Conservation (phyloP, 2,329 filamentous ascomycete genomes). For the Colletotrichum abscissum region DNA sequence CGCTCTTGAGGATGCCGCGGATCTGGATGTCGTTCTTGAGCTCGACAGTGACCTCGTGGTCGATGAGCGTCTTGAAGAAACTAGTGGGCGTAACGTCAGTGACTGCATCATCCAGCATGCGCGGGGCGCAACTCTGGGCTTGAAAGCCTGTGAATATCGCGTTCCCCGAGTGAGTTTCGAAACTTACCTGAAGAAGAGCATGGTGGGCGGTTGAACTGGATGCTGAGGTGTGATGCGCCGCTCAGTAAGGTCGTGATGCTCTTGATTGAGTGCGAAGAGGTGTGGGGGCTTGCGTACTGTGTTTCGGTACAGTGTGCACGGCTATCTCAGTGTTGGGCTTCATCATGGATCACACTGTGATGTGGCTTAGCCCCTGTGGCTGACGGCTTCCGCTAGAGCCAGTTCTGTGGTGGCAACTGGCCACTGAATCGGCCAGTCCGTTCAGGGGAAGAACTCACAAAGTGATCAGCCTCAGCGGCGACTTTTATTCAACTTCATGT, state of each 20-base stretch:
- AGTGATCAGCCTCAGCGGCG: not conserved
- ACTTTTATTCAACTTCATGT: not conserved
- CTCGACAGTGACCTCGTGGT: conserved; percentile 96
- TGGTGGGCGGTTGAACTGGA: conserved; percentile 41
- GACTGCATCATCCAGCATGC: not conserved
- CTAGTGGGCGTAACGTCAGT: conserved; percentile 54
- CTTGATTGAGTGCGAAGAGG: conserved; percentile 15
- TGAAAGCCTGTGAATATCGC: not conserved
- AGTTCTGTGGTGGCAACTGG: conserved; percentile 13
- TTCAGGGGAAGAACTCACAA: conserved; percentile 3
- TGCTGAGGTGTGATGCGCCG: conserved; percentile 22
- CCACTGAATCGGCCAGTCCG: conserved; percentile 11
- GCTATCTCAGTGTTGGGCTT: not conserved
- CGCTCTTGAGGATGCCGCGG: conserved; percentile 93
- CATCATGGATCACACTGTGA: not conserved
- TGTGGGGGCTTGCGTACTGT: conserved; percentile 17
- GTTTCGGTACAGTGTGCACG: not conserved
- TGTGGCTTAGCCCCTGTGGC: conserved; percentile 12
- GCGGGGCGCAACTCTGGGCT: not conserved
- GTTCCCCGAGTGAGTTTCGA: not conserved
- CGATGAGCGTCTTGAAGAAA: conserved; percentile 99
- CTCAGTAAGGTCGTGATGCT: conserved; percentile 25
- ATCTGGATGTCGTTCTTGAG: conserved; percentile 99
- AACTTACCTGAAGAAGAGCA: conserved; percentile 59
- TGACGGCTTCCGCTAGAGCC: not conserved